Percentiles rank a stretch among this genome's conserved stretches.
Evolutionary conservation across 306 rosid genomes (phyloP).

Genomic region (Cucurbita pepo): DNA sequence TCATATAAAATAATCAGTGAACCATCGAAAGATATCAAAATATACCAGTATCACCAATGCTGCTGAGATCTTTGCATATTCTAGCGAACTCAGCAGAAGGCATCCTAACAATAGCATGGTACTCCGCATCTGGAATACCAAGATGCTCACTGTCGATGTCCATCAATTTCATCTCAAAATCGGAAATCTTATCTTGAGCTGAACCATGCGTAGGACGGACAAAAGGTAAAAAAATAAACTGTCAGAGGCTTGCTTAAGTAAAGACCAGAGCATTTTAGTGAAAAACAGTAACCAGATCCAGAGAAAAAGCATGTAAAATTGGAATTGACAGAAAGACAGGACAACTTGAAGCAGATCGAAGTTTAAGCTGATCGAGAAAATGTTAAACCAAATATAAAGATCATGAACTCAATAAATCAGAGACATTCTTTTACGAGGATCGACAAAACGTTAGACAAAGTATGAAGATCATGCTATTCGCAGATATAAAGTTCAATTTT

Average conservation of each 20-base stretch:
- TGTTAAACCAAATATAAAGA: neutral
- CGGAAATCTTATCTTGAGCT: constrained; percentile 73
- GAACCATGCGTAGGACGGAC: neutral
- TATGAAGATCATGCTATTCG: neutral
- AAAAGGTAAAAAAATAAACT: neutral
- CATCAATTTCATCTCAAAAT: constrained; percentile 97
- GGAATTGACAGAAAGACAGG: neutral
- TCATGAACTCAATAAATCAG: neutral
- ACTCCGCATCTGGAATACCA: constrained; percentile 90
- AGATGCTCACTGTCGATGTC: constrained; percentile 95
- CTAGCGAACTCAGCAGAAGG: constrained; percentile 78
- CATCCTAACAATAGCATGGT: constrained; percentile 88
- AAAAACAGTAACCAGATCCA: neutral
- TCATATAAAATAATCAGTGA: neutral
- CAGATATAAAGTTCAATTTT: neutral
- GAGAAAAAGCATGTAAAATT: neutral
- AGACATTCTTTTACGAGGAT: neutral
- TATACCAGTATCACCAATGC: constrained; percentile 90
- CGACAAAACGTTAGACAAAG: neutral
- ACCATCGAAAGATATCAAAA: neutral
- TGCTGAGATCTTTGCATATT: constrained; percentile 82
- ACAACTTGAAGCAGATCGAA: neutral
- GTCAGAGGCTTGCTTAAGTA: neutral
- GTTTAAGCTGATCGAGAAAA: neutral
- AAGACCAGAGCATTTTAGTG: neutral